Base-by-base conservation (phyloP, 495 filamentous ascomycete genomes). In the Collariella sp. region DNA sequence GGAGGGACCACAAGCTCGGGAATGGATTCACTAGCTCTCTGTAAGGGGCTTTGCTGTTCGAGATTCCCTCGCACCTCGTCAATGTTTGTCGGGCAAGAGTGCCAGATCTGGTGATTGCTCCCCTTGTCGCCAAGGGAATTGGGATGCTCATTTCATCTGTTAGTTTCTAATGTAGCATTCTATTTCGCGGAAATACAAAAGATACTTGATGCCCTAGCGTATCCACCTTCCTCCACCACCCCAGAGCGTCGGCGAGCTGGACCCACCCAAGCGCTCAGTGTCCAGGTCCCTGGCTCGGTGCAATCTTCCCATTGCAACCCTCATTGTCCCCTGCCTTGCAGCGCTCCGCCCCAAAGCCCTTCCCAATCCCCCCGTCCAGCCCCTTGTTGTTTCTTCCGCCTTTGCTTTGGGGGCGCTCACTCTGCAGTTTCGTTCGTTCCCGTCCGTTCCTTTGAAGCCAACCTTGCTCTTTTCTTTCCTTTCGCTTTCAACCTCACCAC, bases 251-350 rank as follows among this genome's bases (percentile, higher is more conserved):
- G n/a, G n/a, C n/a, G n/a, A n/a, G n/a, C n/a, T n/a, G 5, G 24
- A 16, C n/a, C 53, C 43, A 46, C 19, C 36, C 57, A 31, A 49
- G 41, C 45, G 41, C 44, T 13, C 43, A 54, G 43, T 33, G 15
- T 31, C 40, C 31, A 10, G 55, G 47, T 33, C 55, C 62, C 60
- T 63, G 55, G 55, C 52, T 58, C 9, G 47, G 60, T 59, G 63
- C 55, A 67, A 67, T 67, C 64, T 62, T 65, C 60, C 60, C 59
- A 42, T 40, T 55, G 54, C 57, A 31, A 50, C 59, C 56, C 53
- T 54, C 42, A 22, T 22, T 23, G 43, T 54, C 36, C 40, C 33
- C 31, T 46, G 20, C 53, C 62, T 63, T 67, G 62, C 62, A 59
- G 58, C 50, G 50, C 65, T 65, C 65, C 61, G 63, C 63, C 63